A percentile compares a stretch with the other conserved stretches of the same genome.
These are phyloP conservation scores for Voacanga thouarsii DNA, from an alignment of 257 asterid species.

Conservation along the genomic window DNA sequence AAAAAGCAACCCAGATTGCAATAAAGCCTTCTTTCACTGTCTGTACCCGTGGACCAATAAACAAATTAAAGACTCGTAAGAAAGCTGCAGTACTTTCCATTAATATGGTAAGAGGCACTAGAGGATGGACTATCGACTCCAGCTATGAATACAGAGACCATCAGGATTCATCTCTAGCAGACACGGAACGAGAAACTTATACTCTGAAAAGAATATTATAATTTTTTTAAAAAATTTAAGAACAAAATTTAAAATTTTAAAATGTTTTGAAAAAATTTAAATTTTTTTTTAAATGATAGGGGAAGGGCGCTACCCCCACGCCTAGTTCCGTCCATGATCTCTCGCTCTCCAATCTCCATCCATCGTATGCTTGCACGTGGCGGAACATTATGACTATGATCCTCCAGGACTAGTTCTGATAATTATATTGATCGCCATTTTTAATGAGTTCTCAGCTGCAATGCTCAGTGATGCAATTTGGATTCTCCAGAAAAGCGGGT, in stretches of 20 bases:
- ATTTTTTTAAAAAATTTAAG: too few species aligned
- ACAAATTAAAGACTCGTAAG: neutral
- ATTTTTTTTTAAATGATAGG: too few species aligned
- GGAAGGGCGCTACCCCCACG: too few species aligned
- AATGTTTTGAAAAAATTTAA: too few species aligned
- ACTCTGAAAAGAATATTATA: too few species aligned
- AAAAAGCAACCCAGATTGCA: neutral
- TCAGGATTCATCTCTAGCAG: neutral
- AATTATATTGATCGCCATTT: neutral
- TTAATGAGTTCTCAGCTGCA: neutral
- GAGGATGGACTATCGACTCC: neutral
- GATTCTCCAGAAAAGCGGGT: neutral
- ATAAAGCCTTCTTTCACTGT: neutral
- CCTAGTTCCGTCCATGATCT: too few species aligned
- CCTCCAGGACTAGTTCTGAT: neutral
- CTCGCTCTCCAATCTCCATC: too few species aligned
- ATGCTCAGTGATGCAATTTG: neutral
- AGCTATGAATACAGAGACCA: neutral
- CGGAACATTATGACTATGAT: neutral
- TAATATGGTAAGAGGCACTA: neutral
- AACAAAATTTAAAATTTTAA: too few species aligned
- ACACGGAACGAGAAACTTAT: too few species aligned
- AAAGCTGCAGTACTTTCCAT: slow-evolving; percentile 3
- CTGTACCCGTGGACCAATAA: neutral
- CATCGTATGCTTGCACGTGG: neutral